A percentile compares a stretch with the other conserved stretches of the same genome.
Conservation (phyloP, 495 filamentous ascomycete genomes). For the Penicillium salamii region DNA sequence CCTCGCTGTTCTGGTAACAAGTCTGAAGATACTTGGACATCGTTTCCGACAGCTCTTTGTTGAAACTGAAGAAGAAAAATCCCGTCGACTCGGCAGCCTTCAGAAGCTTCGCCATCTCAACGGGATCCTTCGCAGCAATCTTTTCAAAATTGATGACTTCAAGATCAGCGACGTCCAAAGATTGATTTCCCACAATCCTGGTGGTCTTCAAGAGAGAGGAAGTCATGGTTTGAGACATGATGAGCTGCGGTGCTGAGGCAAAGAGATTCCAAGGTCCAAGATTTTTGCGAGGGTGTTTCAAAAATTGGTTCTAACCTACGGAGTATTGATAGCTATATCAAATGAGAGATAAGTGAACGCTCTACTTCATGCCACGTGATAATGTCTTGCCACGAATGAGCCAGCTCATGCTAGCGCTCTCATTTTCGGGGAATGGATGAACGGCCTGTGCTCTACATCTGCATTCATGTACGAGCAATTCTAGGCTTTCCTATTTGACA, state of each 20-base stretch:
- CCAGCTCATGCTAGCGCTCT: too few species aligned
- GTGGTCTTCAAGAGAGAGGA: slow-evolving; percentile 8
- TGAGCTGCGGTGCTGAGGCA: background rate
- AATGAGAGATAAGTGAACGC: too few species aligned
- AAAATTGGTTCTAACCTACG: too few species aligned
- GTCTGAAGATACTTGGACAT: slow-evolving; percentile 5
- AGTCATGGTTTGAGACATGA: slow-evolving; percentile 7
- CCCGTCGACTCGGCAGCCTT: slow-evolving; percentile 15
- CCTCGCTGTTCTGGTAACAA: slow-evolving; percentile 7
- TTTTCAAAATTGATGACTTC: slow-evolving; percentile 12
- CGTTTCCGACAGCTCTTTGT: slow-evolving; percentile 5
- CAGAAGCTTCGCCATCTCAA: slow-evolving; percentile 17
- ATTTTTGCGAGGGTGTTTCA: too few species aligned
- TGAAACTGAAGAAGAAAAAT: slow-evolving; percentile 17
- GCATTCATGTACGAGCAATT: too few species aligned
- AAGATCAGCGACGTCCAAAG: slow-evolving; percentile 15
- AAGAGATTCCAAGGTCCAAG: too few species aligned
- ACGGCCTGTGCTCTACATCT: too few species aligned
- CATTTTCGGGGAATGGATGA: too few species aligned
- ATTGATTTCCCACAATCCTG: slow-evolving; percentile 7
- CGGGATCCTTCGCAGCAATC: slow-evolving; percentile 11
- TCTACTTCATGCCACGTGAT: too few species aligned
- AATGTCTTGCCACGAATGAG: too few species aligned
- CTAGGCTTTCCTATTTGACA: too few species aligned
- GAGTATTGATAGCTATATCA: too few species aligned